Evolutionary conservation across 768 basidiomycete genomes (phyloP), one percentile per base, ranked within the genome.

Genomic region (Suillus tomentosus): DNA sequence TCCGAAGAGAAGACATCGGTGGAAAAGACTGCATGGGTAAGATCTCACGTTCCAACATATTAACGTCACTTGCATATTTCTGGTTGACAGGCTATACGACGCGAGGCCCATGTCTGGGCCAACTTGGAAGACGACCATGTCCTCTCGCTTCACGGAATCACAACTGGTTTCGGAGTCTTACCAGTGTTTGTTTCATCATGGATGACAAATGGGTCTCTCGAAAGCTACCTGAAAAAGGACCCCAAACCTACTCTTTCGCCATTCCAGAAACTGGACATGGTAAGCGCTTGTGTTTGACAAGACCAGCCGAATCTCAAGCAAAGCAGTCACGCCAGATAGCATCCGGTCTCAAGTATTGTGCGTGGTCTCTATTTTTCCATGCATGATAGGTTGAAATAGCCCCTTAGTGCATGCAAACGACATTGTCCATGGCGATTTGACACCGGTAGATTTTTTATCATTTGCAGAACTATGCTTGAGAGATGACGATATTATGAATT

Each of bases 391-490:
- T 34, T 24, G 7, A 50, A 53, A 37, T 65, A 13, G 36, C 40
- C 24, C 24, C 65, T 57, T 22, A 24, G 45, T 50, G 36, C 61
- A 75, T 70, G 74, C 58, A 70, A 70, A 51, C 43, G 67, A 15
- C 55, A 64, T 73, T 27, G 70, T 79, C 27, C 81, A 82, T 36
- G 79, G 81, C 3, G 81, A 82, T 54, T 56, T 82, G 19, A 79
- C 79, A 64, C 74, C 78, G 10, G 81, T 67, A 57, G 3, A 69
- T 74, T 15, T 13, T 0, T 19, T 39, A 36, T 5, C 34, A 0
- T 24, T 27, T n/a, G 7, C 19, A 9, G 8, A 10, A 15, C 15
- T 40, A 39, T 57, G 13, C 7, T 13, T 48, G 45, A 40, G 9
- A 48, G 42, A 4, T 3, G 3, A 36, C 39, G 40, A 11, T 7